Evolutionary conservation across 75 land plant species (phyloP), one percentile per base, ranked within the genome.

Genomic region (Cryptomeria japonica): DNA sequence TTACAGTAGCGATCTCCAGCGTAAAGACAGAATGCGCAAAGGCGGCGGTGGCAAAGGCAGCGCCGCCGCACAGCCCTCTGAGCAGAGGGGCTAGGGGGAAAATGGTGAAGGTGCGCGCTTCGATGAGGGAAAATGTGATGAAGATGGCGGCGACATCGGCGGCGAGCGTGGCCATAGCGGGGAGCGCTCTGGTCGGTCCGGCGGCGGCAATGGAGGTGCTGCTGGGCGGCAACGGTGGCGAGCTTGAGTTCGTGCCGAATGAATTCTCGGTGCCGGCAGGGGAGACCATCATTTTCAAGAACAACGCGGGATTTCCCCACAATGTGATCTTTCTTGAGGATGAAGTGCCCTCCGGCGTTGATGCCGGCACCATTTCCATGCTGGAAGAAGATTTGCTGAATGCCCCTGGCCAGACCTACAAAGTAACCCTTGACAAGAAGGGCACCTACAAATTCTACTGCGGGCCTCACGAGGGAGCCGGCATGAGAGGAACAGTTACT

Each of bases 261-360:
- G 58, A 76, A 15, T 72, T 96, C 80, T 34, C 79, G 5, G 91
- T 96, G 9, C 46, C 93, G 0, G 75, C 95, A 0, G 99, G 99
- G 0, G 99, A 97, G 89, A 87, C 88, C 39, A 91, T 97, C 49
- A 87, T 87, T 44, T 97, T 97, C 94, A 91, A 90, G 91, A 97
- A 97, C 94, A 97, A 97, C 89, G 94, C 94, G 19, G 99, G 95
- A 14, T 97, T 96, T 91, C 99, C 99, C 14, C 99, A 97, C 92
- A 97, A 97, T 90, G 92, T 97, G 0, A 86, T 96, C 37, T 97
- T 97, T 89, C 98, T 96, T 37, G 98, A 96, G 90, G 99, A 96
- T 38, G 94, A 88, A 44, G 90, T 96, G 13, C 99, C 99, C 8
- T 11, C 90, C 6, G 98, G 96, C 1, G 99, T 97, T 3, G 91